Evolutionary conservation across 148 eudicot species (phyloP).

Genomic region (Suaeda aralocaspica): DNA sequence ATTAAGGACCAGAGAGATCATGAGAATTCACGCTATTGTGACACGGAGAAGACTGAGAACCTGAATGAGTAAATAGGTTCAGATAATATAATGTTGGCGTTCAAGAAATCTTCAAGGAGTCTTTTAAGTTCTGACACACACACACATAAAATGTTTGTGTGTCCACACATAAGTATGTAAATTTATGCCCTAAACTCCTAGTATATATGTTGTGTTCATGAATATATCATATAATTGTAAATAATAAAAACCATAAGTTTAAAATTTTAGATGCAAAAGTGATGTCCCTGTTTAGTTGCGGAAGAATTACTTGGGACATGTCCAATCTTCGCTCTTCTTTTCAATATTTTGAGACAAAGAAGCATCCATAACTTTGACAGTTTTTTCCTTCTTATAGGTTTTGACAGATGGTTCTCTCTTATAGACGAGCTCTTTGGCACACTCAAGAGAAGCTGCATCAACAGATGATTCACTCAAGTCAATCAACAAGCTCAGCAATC

Average conservation of each 20-base stretch:
- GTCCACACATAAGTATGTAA: no score
- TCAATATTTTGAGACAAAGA: constrained; percentile 30
- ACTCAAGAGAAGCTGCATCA: constrained; percentile 38
- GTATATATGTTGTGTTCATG: no score
- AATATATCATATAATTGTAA: no score
- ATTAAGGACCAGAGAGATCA: no score
- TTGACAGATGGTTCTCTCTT: constrained; percentile 28
- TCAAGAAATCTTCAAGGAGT: no score
- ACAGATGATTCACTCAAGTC: constrained; percentile 45
- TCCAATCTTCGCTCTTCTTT: constrained; percentile 55
- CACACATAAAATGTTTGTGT: no score
- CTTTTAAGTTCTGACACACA: no score
- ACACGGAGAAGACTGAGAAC: no score
- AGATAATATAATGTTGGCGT: no score
- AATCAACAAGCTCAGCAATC: constrained; percentile 57
- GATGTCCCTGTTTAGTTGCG: neutral
- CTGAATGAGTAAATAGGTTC: no score
- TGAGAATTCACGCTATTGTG: no score
- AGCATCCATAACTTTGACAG: constrained; percentile 11
- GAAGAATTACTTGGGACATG: constrained; percentile 54
- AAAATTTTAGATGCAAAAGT: neutral
- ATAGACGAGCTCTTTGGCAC: constrained; percentile 22
- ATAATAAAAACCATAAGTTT: neutral
- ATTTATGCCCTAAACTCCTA: no score
- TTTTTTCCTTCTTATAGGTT: constrained; percentile 27